Conservation (phyloP, 2,329 filamentous ascomycete genomes). For the Botrytis paeoniae region DNA sequence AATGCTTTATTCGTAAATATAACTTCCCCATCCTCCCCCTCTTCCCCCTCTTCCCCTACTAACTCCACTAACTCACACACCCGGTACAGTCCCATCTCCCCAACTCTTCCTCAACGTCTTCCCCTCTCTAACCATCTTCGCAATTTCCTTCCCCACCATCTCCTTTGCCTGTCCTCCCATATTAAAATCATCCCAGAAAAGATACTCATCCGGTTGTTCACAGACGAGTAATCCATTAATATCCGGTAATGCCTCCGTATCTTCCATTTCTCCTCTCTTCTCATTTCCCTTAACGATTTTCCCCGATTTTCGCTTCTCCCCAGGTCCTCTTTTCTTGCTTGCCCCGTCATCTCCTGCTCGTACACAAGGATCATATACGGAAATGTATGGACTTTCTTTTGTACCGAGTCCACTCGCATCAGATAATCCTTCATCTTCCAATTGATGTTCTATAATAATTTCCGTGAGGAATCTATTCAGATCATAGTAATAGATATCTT, state of each 20-base stretch:
- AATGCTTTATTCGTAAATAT: not conserved
- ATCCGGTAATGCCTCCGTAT: conserved; percentile 12
- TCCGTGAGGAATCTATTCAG: conserved; percentile 42
- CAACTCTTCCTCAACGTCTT: conserved; percentile 1
- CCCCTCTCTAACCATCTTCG: conserved; percentile 24
- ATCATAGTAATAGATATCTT: conserved; percentile 32
- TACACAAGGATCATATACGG: conserved; percentile 31
- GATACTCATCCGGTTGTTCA: conserved; percentile 41
- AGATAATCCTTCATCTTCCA: conserved; percentile 43
- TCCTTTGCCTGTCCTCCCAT: conserved; percentile 42
- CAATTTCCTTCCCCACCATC: conserved; percentile 37
- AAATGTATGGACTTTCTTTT: conserved; percentile 26
- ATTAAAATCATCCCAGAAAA: conserved; percentile 53
- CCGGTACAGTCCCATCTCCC: not conserved
- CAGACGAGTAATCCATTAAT: conserved; percentile 39
- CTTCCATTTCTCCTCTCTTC: not conserved
- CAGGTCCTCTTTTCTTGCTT: conserved; percentile 13
- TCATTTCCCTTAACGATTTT: not conserved
- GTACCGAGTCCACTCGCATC: conserved; percentile 47
- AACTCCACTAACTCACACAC: not conserved
- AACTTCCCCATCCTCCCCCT: not conserved
- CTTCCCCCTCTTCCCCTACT: not conserved
- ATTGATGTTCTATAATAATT: conserved; percentile 48
- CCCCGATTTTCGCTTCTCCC: not conserved
- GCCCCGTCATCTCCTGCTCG: conserved; percentile 26